Percentiles rank a stretch among this genome's conserved stretches.
Conservation (phyloP, 2,329 filamentous ascomycete species). For the Huntiella omanensis region DNA sequence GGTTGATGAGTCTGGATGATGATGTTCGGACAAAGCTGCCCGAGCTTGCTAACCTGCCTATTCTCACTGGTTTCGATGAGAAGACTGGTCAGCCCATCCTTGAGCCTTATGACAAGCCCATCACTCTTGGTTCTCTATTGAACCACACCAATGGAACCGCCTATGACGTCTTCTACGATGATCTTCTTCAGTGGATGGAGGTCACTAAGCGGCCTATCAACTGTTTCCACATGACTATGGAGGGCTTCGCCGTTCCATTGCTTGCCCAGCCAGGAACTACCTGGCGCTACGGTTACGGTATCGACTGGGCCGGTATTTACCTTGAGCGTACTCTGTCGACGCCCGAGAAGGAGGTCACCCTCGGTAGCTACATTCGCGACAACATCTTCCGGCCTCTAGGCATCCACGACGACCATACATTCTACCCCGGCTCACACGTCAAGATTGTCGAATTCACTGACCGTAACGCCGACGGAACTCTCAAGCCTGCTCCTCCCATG, state of each 20-base stretch:
- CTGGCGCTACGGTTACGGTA: slow-evolving; percentile 28
- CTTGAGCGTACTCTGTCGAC: slow-evolving; percentile 18
- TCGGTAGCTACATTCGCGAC: slow-evolving; percentile 21
- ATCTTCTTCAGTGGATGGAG: slow-evolving; percentile 22
- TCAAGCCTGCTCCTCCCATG: slow-evolving; percentile 12
- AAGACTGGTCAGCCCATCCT: slow-evolving; percentile 1
- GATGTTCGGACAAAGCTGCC: slow-evolving; percentile 20
- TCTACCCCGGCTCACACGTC: slow-evolving; percentile 18
- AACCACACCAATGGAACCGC: slow-evolving; percentile 30
- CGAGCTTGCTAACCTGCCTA: slow-evolving; percentile 17
- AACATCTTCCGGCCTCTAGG: slow-evolving; percentile 21
- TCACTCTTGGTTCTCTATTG: slow-evolving; percentile 26
- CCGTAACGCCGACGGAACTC: slow-evolving; percentile 11
- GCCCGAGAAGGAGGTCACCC: slow-evolving; percentile 16
- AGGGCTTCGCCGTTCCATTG: slow-evolving; percentile 24
- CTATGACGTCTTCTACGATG: slow-evolving; percentile 24
- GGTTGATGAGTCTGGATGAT: slow-evolving; percentile 19
- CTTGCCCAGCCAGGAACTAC: slow-evolving; percentile 26
- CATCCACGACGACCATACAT: slow-evolving; percentile 16
- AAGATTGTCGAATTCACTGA: neutral
- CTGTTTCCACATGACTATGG: slow-evolving; percentile 18
- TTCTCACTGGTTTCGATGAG: slow-evolving; percentile 4
- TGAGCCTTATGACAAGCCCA: slow-evolving; percentile 14
- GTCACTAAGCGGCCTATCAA: slow-evolving; percentile 18
- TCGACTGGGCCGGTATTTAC: slow-evolving; percentile 29